Percentiles rank a stretch among this genome's conserved stretches.
phyloP scores from a whole-genome alignment of 805 yeast genomes.

The Blastobotrys muscicola region DNA sequence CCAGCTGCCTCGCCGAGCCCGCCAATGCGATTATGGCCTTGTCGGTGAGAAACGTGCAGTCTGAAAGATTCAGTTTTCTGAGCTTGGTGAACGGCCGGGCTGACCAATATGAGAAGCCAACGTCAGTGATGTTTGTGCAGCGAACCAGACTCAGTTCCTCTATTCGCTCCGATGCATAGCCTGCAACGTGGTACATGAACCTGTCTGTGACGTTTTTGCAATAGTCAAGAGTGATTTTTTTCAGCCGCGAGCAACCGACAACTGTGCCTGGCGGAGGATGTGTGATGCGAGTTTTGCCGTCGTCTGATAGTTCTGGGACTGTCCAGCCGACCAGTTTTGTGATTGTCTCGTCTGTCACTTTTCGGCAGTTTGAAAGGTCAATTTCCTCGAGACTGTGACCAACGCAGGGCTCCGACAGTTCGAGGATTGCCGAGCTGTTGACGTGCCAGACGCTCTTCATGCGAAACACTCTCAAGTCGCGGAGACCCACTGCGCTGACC shows the following conservation, averaged over 20 bases:
- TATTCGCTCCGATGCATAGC: conserved; percentile 46
- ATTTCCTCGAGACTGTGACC: conserved; percentile 50
- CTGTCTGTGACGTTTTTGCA: conserved; percentile 68
- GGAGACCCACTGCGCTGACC: conserved; percentile 65
- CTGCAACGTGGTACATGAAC: conserved; percentile 53
- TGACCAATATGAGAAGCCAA: conserved; percentile 61
- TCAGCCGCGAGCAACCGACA: conserved; percentile 53
- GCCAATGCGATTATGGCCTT: conserved; percentile 53
- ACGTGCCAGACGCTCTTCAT: conserved; percentile 73
- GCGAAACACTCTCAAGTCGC: conserved; percentile 42
- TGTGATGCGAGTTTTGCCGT: neutral
- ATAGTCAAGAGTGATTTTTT: conserved; percentile 51
- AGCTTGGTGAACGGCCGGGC: conserved; percentile 42
- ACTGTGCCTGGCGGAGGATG: conserved; percentile 7
- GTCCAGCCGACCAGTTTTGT: conserved; percentile 57
- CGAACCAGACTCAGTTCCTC: conserved; percentile 55
- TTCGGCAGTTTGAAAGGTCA: conserved; percentile 64
- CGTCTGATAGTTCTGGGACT: neutral
- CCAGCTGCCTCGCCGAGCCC: conserved; percentile 48
- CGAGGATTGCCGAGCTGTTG: conserved; percentile 76
- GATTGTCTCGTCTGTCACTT: conserved; percentile 61
- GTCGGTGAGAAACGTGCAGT: conserved; percentile 67
- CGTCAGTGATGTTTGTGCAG: conserved; percentile 70
- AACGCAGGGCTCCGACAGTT: conserved; percentile 54
- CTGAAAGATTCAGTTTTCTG: conserved; percentile 46